These are phyloP conservation scores for Capsella bursapastoris DNA, from an alignment of 345 rosid species.

Conservation along the genomic window DNA sequence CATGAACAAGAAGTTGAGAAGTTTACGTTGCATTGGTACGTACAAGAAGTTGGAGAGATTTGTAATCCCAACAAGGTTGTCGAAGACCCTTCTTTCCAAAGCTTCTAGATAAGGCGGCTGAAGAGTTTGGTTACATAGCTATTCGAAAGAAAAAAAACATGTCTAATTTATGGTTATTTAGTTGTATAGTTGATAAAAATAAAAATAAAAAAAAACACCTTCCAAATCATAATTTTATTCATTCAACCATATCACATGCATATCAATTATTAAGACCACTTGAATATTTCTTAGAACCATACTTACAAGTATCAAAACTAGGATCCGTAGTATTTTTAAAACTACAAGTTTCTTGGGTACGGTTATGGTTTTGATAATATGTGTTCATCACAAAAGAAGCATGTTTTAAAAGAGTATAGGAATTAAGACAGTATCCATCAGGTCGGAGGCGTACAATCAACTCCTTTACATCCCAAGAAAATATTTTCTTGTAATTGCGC, in stretches of 20 bases:
- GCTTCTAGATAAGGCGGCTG: slow-evolving; percentile 45
- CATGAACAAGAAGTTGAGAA: slow-evolving; percentile 32
- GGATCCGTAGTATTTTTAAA: background rate
- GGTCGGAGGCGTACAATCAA: background rate
- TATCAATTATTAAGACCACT: background rate
- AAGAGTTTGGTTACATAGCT: slow-evolving; percentile 33
- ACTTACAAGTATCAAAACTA: background rate
- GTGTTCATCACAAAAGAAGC: background rate
- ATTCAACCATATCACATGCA: background rate
- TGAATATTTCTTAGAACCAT: background rate
- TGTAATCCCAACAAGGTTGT: slow-evolving; percentile 41
- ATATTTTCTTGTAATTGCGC: background rate
- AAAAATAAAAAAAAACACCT: too few species aligned
- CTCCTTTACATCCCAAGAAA: background rate
- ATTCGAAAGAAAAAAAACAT: too few species aligned
- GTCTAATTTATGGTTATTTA: too few species aligned
- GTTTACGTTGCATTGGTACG: slow-evolving; percentile 36
- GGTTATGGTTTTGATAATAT: background rate
- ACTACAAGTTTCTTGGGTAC: background rate
- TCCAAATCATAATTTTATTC: background rate
- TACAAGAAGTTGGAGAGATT: slow-evolving; percentile 38
- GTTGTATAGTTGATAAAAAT: too few species aligned
- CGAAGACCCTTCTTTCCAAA: slow-evolving; percentile 34
- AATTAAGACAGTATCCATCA: background rate
- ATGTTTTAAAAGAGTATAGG: background rate